Conservation (phyloP, 1,284 basidiomycete genomes). For the Cystobasidium slooffiae region DNA sequence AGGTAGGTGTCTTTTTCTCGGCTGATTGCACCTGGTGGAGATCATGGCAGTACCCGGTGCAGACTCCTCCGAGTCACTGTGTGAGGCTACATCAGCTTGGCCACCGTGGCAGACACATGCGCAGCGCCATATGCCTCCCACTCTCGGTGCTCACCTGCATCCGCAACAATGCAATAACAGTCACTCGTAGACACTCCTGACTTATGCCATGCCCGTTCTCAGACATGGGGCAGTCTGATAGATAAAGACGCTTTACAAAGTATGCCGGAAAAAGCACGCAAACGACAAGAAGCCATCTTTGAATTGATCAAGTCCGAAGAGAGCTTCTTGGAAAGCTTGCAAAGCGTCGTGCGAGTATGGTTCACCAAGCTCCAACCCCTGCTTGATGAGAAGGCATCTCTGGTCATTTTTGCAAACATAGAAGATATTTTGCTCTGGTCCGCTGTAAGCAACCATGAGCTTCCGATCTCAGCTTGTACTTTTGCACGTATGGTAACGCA, state of each 20-base stretch:
- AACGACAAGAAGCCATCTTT: conserved; percentile 87
- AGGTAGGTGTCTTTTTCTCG: too few relatives aligned
- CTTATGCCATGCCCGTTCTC: conserved; percentile 2
- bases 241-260: conserved; percentile 77
- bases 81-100: too few relatives aligned
- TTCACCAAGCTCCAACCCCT: conserved; percentile 75
- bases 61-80: too few relatives aligned
- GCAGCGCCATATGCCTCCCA: too few relatives aligned
- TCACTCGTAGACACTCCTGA: not conserved
- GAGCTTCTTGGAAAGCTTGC: conserved; percentile 84
- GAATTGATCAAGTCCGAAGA: conserved; percentile 87
- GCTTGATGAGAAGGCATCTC: conserved; percentile 76
- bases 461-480: conserved; percentile 19
- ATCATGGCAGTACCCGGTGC: too few relatives aligned
- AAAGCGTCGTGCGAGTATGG: conserved; percentile 83
- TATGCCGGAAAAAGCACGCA: conserved; percentile 75
- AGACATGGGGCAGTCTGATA: conserved; percentile 90
- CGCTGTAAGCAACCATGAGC: conserved; percentile 63
- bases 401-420: conserved; percentile 87
- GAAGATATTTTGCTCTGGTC: conserved; percentile 87
- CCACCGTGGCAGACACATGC: too few relatives aligned
- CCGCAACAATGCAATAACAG: not conserved
- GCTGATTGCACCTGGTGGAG: too few relatives aligned
- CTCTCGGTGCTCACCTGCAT: not conserved
- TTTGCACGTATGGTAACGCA: conserved; percentile 33